A percentile compares a stretch with the other conserved stretches of the same genome.
Evolutionary conservation across 148 eudicot species (phyloP).

Genomic region (Cornus controversa): DNA sequence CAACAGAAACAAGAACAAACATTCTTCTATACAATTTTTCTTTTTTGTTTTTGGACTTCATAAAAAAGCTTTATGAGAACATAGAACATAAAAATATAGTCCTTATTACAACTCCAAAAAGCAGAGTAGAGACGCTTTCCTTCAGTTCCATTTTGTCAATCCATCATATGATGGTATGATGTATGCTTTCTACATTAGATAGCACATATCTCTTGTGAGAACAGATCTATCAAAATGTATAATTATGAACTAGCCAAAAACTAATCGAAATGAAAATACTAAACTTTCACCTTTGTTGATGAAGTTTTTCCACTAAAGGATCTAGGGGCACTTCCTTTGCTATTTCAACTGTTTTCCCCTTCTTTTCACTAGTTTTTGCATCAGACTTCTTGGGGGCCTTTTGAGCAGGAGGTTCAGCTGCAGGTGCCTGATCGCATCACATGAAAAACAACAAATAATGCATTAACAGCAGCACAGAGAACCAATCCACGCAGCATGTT

Average conservation of each 20-base stretch:
- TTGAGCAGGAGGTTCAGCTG: slow-evolving; percentile 30
- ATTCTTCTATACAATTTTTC: neutral
- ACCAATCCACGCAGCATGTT: neutral
- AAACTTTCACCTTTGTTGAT: slow-evolving; percentile 44
- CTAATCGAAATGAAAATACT: neutral
- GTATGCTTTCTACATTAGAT: neutral
- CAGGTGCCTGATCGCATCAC: slow-evolving; percentile 36
- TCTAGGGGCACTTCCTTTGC: slow-evolving; percentile 38
- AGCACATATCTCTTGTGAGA: neutral
- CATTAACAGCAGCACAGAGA: neutral
- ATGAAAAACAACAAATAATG: neutral
- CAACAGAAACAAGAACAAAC: neutral
- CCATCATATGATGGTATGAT: neutral
- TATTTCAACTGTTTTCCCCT: slow-evolving; percentile 39
- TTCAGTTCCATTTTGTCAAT: neutral
- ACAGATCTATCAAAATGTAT: neutral
- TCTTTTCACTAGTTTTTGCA: slow-evolving; percentile 38
- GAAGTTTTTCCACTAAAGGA: slow-evolving; percentile 52
- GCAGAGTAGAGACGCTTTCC: neutral
- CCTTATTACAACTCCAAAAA: neutral
- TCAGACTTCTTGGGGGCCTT: slow-evolving; percentile 38
- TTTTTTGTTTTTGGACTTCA: no score
- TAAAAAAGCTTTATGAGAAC: neutral
- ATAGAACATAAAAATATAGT: neutral
- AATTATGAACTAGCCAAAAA: neutral